Evolutionary conservation across 768 basidiomycete genomes (phyloP).

Genomic region (Mycena indigotica): DNA sequence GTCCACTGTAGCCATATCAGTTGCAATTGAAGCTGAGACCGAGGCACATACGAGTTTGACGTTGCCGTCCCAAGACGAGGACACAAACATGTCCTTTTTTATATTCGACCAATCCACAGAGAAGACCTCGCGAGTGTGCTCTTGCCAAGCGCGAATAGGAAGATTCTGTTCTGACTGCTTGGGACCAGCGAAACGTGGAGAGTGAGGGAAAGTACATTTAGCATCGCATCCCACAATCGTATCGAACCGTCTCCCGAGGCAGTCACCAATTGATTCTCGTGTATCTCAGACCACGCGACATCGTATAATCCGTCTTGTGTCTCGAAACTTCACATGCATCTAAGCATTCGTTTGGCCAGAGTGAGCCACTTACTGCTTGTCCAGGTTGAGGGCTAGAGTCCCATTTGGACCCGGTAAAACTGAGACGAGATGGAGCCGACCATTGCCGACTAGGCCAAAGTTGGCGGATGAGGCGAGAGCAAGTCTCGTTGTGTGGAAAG

Average conservation of each 20-base stretch:
- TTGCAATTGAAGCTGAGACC: conserved; percentile 1
- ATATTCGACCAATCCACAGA: conserved; percentile 96
- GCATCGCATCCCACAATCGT: conserved; percentile 85
- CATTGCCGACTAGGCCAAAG: conserved; percentile 95
- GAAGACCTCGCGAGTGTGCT: conserved; percentile 91
- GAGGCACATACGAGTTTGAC: conserved; percentile 74
- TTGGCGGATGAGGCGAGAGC: conserved; percentile 87
- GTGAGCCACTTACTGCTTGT: conserved; percentile 64
- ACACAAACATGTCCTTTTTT: conserved; percentile 83
- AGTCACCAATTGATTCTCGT: conserved; percentile 91
- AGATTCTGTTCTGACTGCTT: too few species aligned
- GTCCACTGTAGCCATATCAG: conserved; percentile 85
- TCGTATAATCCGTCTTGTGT: conserved; percentile 90
- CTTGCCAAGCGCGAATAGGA: conserved; percentile 91
- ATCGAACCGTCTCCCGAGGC: conserved; percentile 90
- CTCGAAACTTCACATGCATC: conserved; percentile 63
- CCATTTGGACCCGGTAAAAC: conserved; percentile 51
- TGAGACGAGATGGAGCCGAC: conserved; percentile 74
- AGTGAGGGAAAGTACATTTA: too few species aligned
- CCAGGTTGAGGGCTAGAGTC: conserved; percentile 48
- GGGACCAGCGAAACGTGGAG: too few species aligned
- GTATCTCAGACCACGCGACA: conserved; percentile 91
- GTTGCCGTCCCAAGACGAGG: conserved; percentile 89
- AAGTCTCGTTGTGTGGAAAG: conserved; percentile 73
- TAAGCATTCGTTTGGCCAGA: conserved; percentile 18